phyloP scores from a whole-genome alignment of 176 grass and related monocot species.

The Miscanthus lutarioriparius region DNA sequence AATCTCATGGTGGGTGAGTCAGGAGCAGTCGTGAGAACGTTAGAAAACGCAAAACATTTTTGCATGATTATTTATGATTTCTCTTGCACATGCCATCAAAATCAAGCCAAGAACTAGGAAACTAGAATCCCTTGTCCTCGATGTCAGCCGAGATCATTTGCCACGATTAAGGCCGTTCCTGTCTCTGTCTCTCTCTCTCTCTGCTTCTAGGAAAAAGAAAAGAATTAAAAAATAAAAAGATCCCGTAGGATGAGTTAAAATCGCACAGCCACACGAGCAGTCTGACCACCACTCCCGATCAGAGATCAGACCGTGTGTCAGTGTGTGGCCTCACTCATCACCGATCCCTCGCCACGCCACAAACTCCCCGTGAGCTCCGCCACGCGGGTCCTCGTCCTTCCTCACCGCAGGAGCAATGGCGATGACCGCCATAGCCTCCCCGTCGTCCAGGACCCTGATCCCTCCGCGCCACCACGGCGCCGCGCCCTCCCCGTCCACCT shows the following conservation, averaged over 20 bases:
- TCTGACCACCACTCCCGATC: neutral
- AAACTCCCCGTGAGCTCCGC: constrained; percentile 33
- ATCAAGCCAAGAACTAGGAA: no score
- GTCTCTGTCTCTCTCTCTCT: neutral
- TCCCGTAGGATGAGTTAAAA: constrained; percentile 11
- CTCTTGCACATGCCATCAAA: no score
- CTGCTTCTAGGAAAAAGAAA: neutral
- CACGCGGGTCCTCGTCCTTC: constrained; percentile 11
- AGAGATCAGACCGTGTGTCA: constrained; percentile 32
- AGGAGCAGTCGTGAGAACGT: no score
- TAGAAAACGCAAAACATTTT: no score
- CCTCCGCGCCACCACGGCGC: constrained; percentile 19
- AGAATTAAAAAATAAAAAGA: neutral
- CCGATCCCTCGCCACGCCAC: constrained; percentile 28
- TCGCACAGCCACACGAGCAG: constrained; percentile 42
- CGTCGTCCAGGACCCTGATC: constrained; percentile 24
- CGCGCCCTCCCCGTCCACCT: constrained; percentile 42
- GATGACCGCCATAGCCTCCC: constrained; percentile 50
- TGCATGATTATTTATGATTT: no score
- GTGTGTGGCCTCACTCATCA: neutral
- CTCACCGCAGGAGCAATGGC: constrained; percentile 43
- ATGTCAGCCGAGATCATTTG: no score
- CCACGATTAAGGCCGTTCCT: neutral
- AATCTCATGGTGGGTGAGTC: no score
- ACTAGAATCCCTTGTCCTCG: no score